Percentiles rank a stretch among this genome's conserved stretches.
Evolutionary conservation across 495 filamentous ascomycete genomes (phyloP).

Genomic region (Penicillium soppii): DNA sequence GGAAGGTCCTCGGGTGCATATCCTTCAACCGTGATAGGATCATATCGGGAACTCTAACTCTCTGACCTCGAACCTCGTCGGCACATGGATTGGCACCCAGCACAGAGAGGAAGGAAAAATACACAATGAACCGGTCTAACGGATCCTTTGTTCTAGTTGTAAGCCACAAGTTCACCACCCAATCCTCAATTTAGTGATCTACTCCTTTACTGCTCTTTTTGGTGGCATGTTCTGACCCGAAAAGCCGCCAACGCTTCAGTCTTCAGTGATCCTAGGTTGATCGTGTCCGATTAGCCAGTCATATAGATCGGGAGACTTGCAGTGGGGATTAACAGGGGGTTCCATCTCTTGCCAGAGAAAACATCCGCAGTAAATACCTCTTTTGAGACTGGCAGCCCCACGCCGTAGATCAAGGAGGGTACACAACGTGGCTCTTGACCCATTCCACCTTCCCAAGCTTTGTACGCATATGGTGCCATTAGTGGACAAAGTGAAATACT

Average conservation of each 20-base stretch:
- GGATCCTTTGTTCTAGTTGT: not conserved
- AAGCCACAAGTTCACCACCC: not conserved
- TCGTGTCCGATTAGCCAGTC: conserved; percentile 17
- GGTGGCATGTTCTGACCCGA: conserved; percentile 4
- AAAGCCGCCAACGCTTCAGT: conserved; percentile 11
- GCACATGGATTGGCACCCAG: not conserved
- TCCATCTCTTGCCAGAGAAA: conserved; percentile 12
- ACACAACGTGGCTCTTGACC: conserved; percentile 2
- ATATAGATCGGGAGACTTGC: not conserved
- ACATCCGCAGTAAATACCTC: not conserved
- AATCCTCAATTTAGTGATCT: conserved; percentile 14
- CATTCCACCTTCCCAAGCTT: not conserved
- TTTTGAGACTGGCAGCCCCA: conserved; percentile 1
- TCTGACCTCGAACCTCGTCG: not conserved
- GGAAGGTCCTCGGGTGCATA: conserved; percentile 1
- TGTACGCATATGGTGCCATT: not conserved
- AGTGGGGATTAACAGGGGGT: conserved; percentile 5
- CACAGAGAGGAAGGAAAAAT: not conserved
- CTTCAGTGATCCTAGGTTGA: conserved; percentile 6
- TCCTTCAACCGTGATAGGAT: conserved; percentile 7
- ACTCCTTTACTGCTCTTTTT: conserved; percentile 1
- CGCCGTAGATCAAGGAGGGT: conserved; percentile 2
- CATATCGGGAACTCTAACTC: not conserved
- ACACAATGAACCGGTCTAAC: conserved; percentile 6
- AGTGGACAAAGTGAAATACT: not conserved